Base-by-base conservation (phyloP, 1,284 basidiomycete species). In the Microstroma glucosiphilum region DNA sequence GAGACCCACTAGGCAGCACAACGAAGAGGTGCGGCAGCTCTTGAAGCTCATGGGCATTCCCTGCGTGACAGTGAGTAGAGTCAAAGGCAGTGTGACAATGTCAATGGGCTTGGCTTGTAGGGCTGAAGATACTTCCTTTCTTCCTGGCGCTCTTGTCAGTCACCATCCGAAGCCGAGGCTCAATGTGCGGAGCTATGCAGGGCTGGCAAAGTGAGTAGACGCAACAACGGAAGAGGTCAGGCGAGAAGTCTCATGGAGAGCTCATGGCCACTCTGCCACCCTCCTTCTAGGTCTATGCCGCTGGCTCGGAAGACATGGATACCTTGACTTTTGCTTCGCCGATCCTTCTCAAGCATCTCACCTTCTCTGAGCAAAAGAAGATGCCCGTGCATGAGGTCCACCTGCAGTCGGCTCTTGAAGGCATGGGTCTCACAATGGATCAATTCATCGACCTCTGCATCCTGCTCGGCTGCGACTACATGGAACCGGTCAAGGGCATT, bases 271-370 rank as follows among this genome's bases (percentile, higher is more conserved):
- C 11, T 42, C 19, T 42, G 23, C 11, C 40, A 30, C 40, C n/a
- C 42, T 11, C n/a, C 40, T 56, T 66, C 17, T 71, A 91, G 89
- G 91, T 96, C 21, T 98, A 89, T 76, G 96, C 90, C 0, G 93
- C 93, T 4, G 96, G 96, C 6, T 96, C 92, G 0, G 96, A 98
- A 81, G 96, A 99, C 79, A 99, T 99, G 96, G 96, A 98, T 76
- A 99, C 96, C 2, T 86, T 99, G 51, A 99, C 96, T 0, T 99
- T 99, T 82, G 85, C 86, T 70, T 83, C 94, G 0, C 93, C 94
- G 0, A 88, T 96, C 59, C 84, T 99, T 9, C 88, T 91, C 69
- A 91, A 94, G 56, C 94, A 97, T 80, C 86, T 99, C 59, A 99
- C 96, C 7, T 96, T 97, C 80, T 93, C 91, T n/a, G 96, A 98